phyloP scores from a whole-genome alignment of 1,284 basidiomycete species.

The Trametes hirsuta region DNA sequence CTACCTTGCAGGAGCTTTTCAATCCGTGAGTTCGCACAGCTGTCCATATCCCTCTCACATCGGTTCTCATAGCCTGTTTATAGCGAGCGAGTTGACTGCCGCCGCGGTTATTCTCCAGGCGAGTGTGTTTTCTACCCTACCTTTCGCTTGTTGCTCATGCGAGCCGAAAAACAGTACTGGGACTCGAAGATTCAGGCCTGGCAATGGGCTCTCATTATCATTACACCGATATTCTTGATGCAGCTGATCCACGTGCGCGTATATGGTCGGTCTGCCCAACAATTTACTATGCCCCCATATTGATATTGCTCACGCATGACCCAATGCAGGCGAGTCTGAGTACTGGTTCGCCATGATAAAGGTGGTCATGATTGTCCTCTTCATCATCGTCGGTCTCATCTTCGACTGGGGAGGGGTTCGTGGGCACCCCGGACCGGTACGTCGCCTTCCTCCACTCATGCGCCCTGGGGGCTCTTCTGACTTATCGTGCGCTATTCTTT shows the following conservation, averaged over 20 bases:
- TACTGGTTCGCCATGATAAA: constrained; percentile 40
- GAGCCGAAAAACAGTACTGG: constrained; percentile 39
- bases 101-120: constrained; percentile 48
- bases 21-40: constrained; percentile 39
- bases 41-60: neutral
- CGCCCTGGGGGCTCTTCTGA: neutral
- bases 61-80: neutral
- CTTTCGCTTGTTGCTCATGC: neutral
- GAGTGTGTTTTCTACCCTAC: neutral
- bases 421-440: constrained; percentile 53
- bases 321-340: constrained; percentile 32
- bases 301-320: neutral
- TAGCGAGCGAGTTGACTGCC: constrained; percentile 49
- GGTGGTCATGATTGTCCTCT: constrained; percentile 35
- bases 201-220: constrained; percentile 56
- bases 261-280: constrained; percentile 42
- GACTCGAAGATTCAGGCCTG: constrained; percentile 47
- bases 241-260: constrained; percentile 50
- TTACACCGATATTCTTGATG: constrained; percentile 48
- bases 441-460: constrained; percentile 13
- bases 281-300: neutral
- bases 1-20: constrained; percentile 38
- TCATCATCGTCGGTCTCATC: constrained; percentile 38
- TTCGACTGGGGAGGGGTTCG: constrained; percentile 63
- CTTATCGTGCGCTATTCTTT: neutral